Evolutionary conservation across 176 grass and related monocot species (phyloP).

Genomic region (Otatea glauca): DNA sequence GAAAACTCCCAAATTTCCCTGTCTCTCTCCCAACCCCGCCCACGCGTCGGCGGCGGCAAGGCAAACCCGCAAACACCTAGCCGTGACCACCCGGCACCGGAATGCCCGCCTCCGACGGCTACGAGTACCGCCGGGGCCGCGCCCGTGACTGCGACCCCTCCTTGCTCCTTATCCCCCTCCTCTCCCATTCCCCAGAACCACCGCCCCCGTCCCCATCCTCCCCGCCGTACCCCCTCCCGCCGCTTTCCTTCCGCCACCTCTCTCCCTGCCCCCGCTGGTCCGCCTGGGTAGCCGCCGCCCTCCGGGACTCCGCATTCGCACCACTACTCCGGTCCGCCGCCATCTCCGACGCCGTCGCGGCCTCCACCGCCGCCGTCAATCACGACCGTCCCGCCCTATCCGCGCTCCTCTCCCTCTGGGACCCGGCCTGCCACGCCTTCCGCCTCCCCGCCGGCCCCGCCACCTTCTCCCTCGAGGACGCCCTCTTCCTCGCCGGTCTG

Average conservation of each 20-base stretch:
- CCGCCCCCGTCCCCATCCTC: not conserved
- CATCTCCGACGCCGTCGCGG: slow-evolving; percentile 38
- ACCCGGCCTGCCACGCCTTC: slow-evolving; percentile 42
- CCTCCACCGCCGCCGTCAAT: slow-evolving; percentile 39
- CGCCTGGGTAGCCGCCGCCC: slow-evolving; percentile 23
- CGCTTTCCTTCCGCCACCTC: slow-evolving; percentile 43
- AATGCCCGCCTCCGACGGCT: slow-evolving; percentile 11
- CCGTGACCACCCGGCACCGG: not conserved
- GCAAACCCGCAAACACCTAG: not conserved
- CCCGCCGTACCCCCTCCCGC: slow-evolving; percentile 8
- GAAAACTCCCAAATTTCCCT: not conserved
- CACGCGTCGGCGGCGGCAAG: not conserved
- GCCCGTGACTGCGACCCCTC: not conserved
- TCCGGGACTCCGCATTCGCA: slow-evolving; percentile 5
- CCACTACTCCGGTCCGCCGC: slow-evolving; percentile 18
- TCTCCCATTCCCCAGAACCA: not conserved
- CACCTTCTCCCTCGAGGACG: slow-evolving; percentile 65
- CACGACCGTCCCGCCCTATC: slow-evolving; percentile 43
- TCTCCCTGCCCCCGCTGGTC: slow-evolving; percentile 37
- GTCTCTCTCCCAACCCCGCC: not conserved
- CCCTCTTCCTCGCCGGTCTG: slow-evolving; percentile 51
- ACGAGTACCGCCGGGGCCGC: not conserved
- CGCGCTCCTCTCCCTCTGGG: slow-evolving; percentile 52
- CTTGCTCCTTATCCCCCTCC: slow-evolving; percentile 14
- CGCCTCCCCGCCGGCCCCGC: slow-evolving; percentile 49